Percentiles rank a stretch among this genome's conserved stretches.
Conservation (phyloP, 305 asterid species). For the Solanum hybrid region DNA sequence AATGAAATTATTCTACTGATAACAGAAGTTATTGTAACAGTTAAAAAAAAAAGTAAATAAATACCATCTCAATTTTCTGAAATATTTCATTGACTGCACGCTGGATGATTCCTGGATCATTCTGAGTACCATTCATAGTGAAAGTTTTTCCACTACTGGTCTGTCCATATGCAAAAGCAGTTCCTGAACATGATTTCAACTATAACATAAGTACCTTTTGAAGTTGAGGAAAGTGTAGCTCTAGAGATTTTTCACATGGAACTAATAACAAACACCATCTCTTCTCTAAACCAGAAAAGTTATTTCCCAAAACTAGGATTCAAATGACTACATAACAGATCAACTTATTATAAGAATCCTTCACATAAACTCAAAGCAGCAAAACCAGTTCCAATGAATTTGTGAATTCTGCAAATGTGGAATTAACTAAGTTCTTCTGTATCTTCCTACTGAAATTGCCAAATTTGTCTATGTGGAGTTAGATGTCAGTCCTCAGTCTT, state of each 20-base stretch:
- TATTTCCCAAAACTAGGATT: not conserved
- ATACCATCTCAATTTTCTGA: constrained; percentile 55
- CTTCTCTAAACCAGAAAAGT: not conserved
- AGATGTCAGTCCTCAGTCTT: not conserved
- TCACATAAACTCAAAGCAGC: not conserved
- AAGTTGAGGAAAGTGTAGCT: not conserved
- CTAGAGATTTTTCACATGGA: not conserved
- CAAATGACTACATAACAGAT: not conserved
- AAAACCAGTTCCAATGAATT: not conserved
- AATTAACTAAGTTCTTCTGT: not conserved
- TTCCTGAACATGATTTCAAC: constrained; percentile 40
- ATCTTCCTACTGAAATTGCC: not conserved
- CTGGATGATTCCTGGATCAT: constrained; percentile 80
- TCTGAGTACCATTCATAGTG: constrained; percentile 91
- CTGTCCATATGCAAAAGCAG: constrained; percentile 98
- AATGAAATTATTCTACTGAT: not conserved
- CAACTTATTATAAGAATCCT: not conserved
- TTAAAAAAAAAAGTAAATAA: not conserved
- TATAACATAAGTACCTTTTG: not conserved
- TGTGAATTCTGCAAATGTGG: not conserved
- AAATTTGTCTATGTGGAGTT: not conserved
- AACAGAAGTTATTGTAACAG: not conserved
- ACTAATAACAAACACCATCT: not conserved
- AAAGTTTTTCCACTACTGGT: constrained; percentile 96
- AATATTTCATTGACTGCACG: constrained; percentile 81